phyloP scores from a whole-genome alignment of 2,329 filamentous ascomycete genomes.

The Exophiala dermatitidis region DNA sequence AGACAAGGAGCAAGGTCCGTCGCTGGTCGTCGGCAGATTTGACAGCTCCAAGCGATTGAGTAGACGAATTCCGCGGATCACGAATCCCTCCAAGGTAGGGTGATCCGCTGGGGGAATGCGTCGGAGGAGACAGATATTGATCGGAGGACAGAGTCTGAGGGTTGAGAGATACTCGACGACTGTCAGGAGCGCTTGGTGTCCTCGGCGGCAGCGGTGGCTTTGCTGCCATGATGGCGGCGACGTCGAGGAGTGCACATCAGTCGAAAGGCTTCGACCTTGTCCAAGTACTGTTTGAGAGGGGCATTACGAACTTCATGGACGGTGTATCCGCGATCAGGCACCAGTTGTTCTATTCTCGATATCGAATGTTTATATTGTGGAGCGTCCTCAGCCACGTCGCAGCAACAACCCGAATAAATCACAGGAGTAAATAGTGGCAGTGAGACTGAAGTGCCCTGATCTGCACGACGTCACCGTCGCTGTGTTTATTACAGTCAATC shows the following conservation, averaged over 20 bases:
- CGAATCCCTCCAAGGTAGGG: constrained; percentile 24
- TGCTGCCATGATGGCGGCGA: constrained; percentile 11
- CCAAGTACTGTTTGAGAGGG: no score
- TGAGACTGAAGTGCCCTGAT: neutral
- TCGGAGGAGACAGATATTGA: constrained; percentile 2
- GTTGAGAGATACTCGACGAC: neutral
- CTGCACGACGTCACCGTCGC: neutral
- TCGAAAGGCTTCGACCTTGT: neutral
- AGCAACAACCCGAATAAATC: no score
- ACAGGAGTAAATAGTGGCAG: no score
- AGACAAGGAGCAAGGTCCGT: constrained; percentile 64
- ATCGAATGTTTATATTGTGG: no score
- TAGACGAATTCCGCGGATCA: constrained; percentile 28
- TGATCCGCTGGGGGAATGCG: neutral
- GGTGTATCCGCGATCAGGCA: no score
- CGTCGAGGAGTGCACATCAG: neutral
- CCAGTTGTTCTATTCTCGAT: no score
- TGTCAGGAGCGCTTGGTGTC: neutral
- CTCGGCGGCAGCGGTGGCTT: constrained; percentile 13
- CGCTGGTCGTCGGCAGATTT: constrained; percentile 27
- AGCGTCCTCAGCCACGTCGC: no score
- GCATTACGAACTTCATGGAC: no score
- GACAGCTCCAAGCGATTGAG: constrained; percentile 30
- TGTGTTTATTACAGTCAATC: neutral
- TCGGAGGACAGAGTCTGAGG: neutral